Conservation (phyloP, 208 protist genomes). For the Leishmania tarentolae region DNA sequence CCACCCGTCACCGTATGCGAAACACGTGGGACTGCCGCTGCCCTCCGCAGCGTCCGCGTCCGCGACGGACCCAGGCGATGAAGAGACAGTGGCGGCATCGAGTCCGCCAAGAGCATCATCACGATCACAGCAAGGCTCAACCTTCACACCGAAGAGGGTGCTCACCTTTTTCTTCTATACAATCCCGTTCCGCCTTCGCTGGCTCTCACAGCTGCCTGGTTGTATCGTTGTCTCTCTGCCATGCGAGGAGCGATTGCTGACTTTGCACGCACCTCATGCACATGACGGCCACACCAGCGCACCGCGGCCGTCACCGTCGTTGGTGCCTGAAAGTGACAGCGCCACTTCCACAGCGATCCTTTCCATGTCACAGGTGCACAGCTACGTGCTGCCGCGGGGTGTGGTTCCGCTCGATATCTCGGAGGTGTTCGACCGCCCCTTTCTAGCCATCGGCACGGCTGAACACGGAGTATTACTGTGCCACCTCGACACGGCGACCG, state of each 20-base stretch:
- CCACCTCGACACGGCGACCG: conserved; percentile 33
- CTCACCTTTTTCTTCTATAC: conserved; percentile 49
- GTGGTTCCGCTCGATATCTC: conserved; percentile 74
- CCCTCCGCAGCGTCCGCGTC: not conserved
- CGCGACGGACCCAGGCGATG: not conserved
- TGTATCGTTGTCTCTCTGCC: conserved; percentile 65
- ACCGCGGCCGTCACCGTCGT: not conserved
- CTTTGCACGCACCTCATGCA: conserved; percentile 36
- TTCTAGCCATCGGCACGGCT: conserved; percentile 72
- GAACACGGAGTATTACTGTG: conserved; percentile 71
- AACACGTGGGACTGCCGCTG: not conserved
- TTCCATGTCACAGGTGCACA: conserved; percentile 10
- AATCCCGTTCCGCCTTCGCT: conserved; percentile 64
- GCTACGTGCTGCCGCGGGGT: conserved; percentile 50
- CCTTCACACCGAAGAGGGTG: not conserved
- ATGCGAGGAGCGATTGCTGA: conserved; percentile 77
- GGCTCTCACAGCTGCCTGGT: conserved; percentile 38
- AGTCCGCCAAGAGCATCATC: not conserved
- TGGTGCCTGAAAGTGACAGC: not conserved
- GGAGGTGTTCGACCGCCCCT: conserved; percentile 49
- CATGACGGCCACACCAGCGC: not conserved
- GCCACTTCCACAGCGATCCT: too few relatives aligned
- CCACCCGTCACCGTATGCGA: not conserved
- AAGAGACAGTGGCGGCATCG: not conserved
- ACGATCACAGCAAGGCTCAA: not conserved